A percentile compares a stretch with the other conserved stretches of the same genome.
Evolutionary conservation across 2,329 filamentous ascomycete species (phyloP).

Genomic region (Talaromyces sp.): DNA sequence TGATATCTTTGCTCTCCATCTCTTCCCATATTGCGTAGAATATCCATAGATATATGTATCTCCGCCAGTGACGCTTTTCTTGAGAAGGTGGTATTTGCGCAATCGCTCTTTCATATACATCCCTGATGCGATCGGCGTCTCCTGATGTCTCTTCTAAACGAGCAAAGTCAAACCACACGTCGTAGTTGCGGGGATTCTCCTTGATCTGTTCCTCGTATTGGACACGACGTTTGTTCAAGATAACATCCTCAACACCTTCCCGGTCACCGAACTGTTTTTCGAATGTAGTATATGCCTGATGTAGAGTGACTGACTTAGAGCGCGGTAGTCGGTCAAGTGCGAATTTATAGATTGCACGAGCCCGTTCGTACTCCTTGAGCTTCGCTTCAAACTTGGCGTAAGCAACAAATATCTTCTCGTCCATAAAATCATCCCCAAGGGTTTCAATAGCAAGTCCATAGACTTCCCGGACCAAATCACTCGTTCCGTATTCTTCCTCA

Average conservation of each 20-base stretch:
- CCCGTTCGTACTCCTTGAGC: constrained; percentile 90
- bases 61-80: constrained; percentile 94
- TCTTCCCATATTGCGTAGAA: constrained; percentile 98
- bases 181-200: constrained; percentile 94
- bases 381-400: constrained; percentile 95
- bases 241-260: constrained; percentile 91
- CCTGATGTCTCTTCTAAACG: constrained; percentile 82
- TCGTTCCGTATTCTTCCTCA: constrained; percentile 91
- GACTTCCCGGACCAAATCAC: constrained; percentile 85
- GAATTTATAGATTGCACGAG: constrained; percentile 94
- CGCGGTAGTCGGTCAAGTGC: constrained; percentile 86
- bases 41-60: constrained; percentile 97
- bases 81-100: constrained; percentile 91
- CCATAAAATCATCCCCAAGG: constrained; percentile 89
- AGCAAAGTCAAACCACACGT: constrained; percentile 94
- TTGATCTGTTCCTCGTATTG: constrained; percentile 93
- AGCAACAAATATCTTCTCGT: constrained; percentile 90
- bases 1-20: constrained; percentile 71
- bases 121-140: constrained; percentile 76
- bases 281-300: constrained; percentile 94
- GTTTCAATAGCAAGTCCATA: constrained; percentile 85
- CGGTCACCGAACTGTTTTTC: constrained; percentile 96
- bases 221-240: constrained; percentile 86
- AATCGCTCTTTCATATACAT: constrained; percentile 93
- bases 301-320: constrained; percentile 76